Evolutionary conservation across 1,139 yeast genomes (phyloP).

Genomic region (Candida anutae): DNA sequence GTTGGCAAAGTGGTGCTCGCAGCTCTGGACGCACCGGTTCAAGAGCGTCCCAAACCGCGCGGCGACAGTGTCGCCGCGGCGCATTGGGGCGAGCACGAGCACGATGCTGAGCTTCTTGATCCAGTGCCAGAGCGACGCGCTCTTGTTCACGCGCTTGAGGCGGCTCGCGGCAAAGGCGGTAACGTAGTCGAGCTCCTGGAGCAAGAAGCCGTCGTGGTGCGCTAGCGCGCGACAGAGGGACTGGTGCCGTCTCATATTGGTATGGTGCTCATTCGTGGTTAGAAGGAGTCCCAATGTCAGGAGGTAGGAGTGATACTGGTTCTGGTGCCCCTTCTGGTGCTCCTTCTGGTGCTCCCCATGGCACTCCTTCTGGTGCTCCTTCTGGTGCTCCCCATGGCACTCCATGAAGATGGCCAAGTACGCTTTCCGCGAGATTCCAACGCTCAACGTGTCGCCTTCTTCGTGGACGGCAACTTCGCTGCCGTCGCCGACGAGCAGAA

Average conservation of each 20-base stretch:
- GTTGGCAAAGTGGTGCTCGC: slow-evolving; percentile 32
- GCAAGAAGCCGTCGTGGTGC: too few species aligned
- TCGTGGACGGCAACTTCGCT: slow-evolving; percentile 7
- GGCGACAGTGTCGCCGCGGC: not conserved
- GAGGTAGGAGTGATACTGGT: slow-evolving; percentile 20
- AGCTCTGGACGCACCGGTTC: slow-evolving; percentile 20
- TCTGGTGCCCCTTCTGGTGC: too few species aligned
- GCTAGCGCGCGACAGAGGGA: too few species aligned
- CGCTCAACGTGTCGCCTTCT: slow-evolving; percentile 16
- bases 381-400: too few species aligned
- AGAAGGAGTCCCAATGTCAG: slow-evolving; percentile 29
- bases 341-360: too few species aligned
- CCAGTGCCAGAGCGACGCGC: slow-evolving; percentile 34
- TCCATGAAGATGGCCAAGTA: slow-evolving; percentile 27
- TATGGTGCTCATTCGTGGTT: slow-evolving; percentile 37
- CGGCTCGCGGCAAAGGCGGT: slow-evolving; percentile 26
- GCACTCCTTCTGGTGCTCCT: too few species aligned
- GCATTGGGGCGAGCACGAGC: slow-evolving; percentile 7
- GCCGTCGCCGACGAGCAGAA: slow-evolving; percentile 12
- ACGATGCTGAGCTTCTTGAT: slow-evolving; percentile 21
- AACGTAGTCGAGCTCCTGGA: slow-evolving; percentile 27
- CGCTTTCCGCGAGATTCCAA: slow-evolving; percentile 26
- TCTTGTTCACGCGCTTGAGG: slow-evolving; percentile 32
- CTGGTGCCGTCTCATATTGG: too few species aligned
- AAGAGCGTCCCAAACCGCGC: slow-evolving; percentile 6